Base-by-base conservation (phyloP, 345 rosid species). In the Brassica rapa region DNA sequence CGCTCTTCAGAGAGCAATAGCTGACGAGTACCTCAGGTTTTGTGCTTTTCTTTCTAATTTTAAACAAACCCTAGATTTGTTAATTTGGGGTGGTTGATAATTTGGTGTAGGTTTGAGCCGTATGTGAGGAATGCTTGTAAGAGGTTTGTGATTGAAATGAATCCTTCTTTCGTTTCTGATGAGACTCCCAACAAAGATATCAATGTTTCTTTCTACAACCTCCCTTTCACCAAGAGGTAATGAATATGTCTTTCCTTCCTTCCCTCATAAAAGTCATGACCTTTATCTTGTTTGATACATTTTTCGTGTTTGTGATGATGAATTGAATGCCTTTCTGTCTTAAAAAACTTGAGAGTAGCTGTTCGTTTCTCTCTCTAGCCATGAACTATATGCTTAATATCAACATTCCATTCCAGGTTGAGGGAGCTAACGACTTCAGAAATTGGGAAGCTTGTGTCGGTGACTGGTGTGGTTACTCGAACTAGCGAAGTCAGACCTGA, bases 401-500 rank as follows among this genome's bases (percentile, higher is more conserved):
- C 11, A 24, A 60, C 1, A 21, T 66, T 82, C 3, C 70, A 91
- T 19, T 19, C 29, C 29, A 25, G 98, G 79, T 77, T 91, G 83
- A 83, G 99, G 77, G 99, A 95, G 87, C 82, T 95, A 46, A 77
- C 90, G 0, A 89, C 99, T 4, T 82, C 90, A 7, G 98, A 95
- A 80, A 89, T 95, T 53, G 99, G 98, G 66, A 93, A 87, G 80
- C 83, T 95, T 16, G 97, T 95, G 43, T 91, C 99, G 0, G 98
- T 95, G 39, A 84, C 91, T 0, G 97, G 99, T 27, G 97, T 95
- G 66, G 98, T 93, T 81, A 95, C 99, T 51, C 90, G 98, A 43
- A 90, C 99, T 0, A 95, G 99, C 14, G 98, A 91, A 85, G 99
- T 95, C 43, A 86, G 99, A 78, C 98, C 99, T 5, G 97, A 95